Evolutionary conservation across 306 rosid species (phyloP).

Genomic region (Bauhinia variegata): DNA sequence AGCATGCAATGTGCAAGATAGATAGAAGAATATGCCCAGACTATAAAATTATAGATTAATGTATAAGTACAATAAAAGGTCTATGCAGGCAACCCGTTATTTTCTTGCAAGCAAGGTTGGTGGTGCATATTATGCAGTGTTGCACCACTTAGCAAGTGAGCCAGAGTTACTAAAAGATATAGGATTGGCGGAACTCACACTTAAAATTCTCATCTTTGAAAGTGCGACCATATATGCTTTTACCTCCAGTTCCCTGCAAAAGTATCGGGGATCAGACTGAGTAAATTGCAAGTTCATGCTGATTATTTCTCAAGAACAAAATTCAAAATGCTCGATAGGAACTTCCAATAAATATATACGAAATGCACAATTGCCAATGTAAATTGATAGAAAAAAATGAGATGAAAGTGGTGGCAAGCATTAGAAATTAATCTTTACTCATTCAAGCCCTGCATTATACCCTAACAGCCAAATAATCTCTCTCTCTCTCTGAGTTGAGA

Average conservation of each 20-base stretch:
- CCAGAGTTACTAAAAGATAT: conserved; percentile 16
- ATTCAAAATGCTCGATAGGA: background rate
- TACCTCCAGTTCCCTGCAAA: conserved; percentile 92
- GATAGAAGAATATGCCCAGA: too few relatives aligned
- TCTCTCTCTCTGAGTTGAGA: too few relatives aligned
- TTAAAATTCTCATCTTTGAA: conserved; percentile 95
- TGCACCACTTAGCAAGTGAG: too few relatives aligned
- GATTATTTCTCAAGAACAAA: background rate
- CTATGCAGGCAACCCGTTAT: too few relatives aligned
- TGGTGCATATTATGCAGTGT: background rate
- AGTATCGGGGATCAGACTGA: conserved; percentile 23
- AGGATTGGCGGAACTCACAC: conserved; percentile 53
- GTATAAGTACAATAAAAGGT: too few relatives aligned
- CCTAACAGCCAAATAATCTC: too few relatives aligned
- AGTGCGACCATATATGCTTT: conserved; percentile 94
- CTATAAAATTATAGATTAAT: background rate
- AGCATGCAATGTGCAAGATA: background rate
- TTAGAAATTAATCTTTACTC: background rate
- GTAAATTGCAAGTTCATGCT: background rate
- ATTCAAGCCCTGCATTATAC: background rate
- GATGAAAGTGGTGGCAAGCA: background rate
- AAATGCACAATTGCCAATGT: background rate
- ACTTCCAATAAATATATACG: background rate
- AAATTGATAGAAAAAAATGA: conserved; percentile 13
- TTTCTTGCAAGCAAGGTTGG: conserved; percentile 3